These are phyloP conservation scores for Kluyveromyces sp. DNA, from an alignment of 1,139 yeast genomes.

Conservation along the genomic window DNA sequence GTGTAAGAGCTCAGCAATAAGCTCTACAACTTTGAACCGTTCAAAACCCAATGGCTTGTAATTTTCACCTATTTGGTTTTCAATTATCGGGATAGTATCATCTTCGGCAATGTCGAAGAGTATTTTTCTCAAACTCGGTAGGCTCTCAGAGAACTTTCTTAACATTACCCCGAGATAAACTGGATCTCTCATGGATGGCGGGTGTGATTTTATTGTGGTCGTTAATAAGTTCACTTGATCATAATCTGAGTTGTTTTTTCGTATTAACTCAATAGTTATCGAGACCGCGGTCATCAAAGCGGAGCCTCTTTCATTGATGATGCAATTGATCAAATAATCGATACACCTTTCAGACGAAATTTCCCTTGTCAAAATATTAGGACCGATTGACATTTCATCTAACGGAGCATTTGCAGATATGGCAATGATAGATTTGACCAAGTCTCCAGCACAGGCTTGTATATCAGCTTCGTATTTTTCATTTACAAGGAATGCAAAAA, in stretches of 20 bases:
- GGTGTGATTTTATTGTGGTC: constrained; percentile 74
- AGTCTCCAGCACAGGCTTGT: constrained; percentile 92
- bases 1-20: constrained; percentile 88
- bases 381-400: constrained; percentile 83
- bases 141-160: constrained; percentile 29
- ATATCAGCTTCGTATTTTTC: constrained; percentile 45
- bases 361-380: constrained; percentile 84
- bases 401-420: constrained; percentile 72
- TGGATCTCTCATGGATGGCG: constrained; percentile 91
- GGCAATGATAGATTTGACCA: constrained; percentile 84
- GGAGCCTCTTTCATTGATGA: constrained; percentile 72
- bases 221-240: constrained; percentile 82
- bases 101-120: constrained; percentile 19
- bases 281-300: constrained; percentile 94
- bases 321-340: constrained; percentile 55
- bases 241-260: constrained; percentile 93
- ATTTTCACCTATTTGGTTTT: constrained; percentile 27
- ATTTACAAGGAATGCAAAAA: constrained; percentile 45
- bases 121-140: constrained; percentile 41
- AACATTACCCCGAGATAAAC: constrained; percentile 36
- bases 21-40: constrained; percentile 88
- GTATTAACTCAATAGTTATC: constrained; percentile 84
- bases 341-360: constrained; percentile 68
- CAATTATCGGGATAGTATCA: constrained; percentile 11
- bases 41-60: constrained; percentile 89